Evolutionary conservation across 2,329 filamentous ascomycete genomes (phyloP).

Genomic region (Nannizzia gypsea): DNA sequence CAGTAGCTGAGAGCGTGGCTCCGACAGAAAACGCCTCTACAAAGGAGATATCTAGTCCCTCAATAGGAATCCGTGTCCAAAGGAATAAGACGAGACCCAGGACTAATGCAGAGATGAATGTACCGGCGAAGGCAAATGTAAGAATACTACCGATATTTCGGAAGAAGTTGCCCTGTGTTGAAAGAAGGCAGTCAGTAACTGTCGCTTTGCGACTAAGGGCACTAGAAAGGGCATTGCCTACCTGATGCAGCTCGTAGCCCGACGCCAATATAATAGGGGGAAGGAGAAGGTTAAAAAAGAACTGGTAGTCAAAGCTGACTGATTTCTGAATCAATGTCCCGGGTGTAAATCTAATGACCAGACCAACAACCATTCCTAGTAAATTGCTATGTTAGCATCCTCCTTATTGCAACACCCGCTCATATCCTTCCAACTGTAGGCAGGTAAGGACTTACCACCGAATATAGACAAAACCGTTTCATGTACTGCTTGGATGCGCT

Average conservation of each 20-base stretch:
- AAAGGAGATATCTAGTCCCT: slow-evolving; percentile 75
- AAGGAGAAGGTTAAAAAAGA: slow-evolving; percentile 98
- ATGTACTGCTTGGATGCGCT: slow-evolving; percentile 93
- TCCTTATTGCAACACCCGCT: background rate
- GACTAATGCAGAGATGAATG: slow-evolving; percentile 92
- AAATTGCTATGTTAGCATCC: background rate
- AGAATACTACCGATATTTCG: slow-evolving; percentile 94
- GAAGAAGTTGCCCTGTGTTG: slow-evolving; percentile 74
- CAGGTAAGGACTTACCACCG: slow-evolving; percentile 48
- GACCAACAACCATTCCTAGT: slow-evolving; percentile 87
- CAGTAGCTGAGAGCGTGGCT: slow-evolving; percentile 89
- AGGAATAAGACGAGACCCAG: slow-evolving; percentile 79
- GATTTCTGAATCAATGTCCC: slow-evolving; percentile 75
- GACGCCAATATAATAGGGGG: slow-evolving; percentile 95
- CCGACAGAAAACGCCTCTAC: slow-evolving; percentile 95
- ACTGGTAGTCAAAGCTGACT: slow-evolving; percentile 96
- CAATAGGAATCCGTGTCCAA: slow-evolving; percentile 76
- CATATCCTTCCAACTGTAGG: background rate
- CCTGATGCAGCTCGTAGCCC: slow-evolving; percentile 90
- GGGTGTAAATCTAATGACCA: slow-evolving; percentile 71
- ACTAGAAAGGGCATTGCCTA: slow-evolving; percentile 19
- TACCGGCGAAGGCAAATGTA: slow-evolving; percentile 94
- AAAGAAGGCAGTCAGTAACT: background rate
- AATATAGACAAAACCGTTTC: slow-evolving; percentile 98
- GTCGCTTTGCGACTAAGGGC: background rate